phyloP scores from a whole-genome alignment of 2,329 filamentous ascomycete species.

The Aspergillus viridinutans region DNA sequence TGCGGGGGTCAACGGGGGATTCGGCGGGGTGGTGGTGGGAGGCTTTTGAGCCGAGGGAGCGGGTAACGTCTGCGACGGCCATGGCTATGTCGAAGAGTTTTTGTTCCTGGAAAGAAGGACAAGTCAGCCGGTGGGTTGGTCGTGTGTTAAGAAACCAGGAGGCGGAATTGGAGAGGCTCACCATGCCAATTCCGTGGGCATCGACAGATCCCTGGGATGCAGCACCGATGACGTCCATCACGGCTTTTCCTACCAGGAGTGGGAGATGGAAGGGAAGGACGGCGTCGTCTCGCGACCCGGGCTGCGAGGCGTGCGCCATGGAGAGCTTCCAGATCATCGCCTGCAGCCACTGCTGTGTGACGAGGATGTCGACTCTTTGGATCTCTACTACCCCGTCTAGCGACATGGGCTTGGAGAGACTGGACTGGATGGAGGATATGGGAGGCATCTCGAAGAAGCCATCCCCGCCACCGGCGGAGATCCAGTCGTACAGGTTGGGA shows the following conservation, averaged over 20 bases:
- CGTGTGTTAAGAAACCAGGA: background rate
- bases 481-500: constrained; percentile 36
- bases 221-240: constrained; percentile 64
- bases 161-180: constrained; percentile 41
- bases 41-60: constrained; percentile 26
- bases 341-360: constrained; percentile 68
- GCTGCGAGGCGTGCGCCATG: constrained; percentile 62
- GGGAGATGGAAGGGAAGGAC: constrained; percentile 63
- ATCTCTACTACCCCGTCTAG: constrained; percentile 57
- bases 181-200: constrained; percentile 69
- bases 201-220: constrained; percentile 74
- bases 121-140: background rate
- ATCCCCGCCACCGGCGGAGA: constrained; percentile 32
- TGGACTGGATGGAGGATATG: constrained; percentile 47
- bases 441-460: constrained; percentile 26
- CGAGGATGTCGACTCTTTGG: constrained; percentile 64
- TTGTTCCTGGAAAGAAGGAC: constrained; percentile 28
- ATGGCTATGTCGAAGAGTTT: constrained; percentile 34
- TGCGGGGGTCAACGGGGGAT: constrained; percentile 27
- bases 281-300: constrained; percentile 50
- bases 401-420: constrained; percentile 51
- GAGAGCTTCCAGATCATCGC: constrained; percentile 70
- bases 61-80: constrained; percentile 31
- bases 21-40: constrained; percentile 26
- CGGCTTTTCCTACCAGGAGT: constrained; percentile 59